Base-by-base conservation (phyloP, 2,329 filamentous ascomycete genomes). In the Chaetomium olivaceum region DNA sequence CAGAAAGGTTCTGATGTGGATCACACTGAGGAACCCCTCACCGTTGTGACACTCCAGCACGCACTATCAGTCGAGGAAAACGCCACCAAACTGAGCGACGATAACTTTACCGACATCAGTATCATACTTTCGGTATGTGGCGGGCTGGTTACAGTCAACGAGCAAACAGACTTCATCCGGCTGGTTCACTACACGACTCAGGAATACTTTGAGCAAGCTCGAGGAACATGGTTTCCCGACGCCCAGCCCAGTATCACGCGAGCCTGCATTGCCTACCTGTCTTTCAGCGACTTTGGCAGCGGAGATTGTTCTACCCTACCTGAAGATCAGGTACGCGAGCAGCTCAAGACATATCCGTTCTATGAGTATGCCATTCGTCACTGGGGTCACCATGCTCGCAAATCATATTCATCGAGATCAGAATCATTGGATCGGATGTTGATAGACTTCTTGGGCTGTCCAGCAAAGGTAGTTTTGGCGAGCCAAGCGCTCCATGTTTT, bases 171-270 rank as follows among this genome's bases (percentile, higher is more conserved):
- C 31, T 70, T 76, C 48, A 70, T 80, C 39, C 73, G 77, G 23
- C 65, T 81, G 11, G 77, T 78, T 5, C 79, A 81, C 66, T 77
- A 78, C 66, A 81, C 79, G 2, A 74, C 77, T 0, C 76, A 80
- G 54, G 75, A 80, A 58, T 81, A 80, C 65, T 74, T 81, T 48
- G 71, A 77, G 29, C 61, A 61, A 23, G 74, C 60, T 0, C 62
- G 57, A 19, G 3, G 1, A 0, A 5, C 3, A 0, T 67, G 66
- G 43, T 71, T 68, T 29, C 31, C 64, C 0, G 16, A 65, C 5
- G 65, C 67, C 0, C 46, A 71, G 3, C 1, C n/a, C 7, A 16
- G 59, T 0, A 69, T 71, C 1, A 29, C 65, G 43, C 58, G 9
- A 25, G 66, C 25, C 9, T 77, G 76, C 57, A 36, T 72, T 51